These are phyloP conservation scores for Lachnellula subtilissima DNA, from an alignment of 2,329 filamentous ascomycete species.

Conservation along the genomic window DNA sequence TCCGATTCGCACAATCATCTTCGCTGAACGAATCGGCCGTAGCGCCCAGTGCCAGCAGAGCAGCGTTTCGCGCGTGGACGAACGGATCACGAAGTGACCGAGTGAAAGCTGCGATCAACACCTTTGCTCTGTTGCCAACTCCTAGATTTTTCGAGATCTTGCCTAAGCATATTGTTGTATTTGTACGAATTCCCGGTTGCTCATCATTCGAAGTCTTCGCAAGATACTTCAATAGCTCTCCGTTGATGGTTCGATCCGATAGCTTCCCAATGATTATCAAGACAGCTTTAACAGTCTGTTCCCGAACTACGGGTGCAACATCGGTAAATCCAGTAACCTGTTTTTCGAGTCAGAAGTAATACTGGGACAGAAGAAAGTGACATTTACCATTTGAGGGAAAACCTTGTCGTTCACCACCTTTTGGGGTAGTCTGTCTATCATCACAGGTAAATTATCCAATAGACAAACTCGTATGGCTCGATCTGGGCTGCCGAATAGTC, in stretches of 20 bases:
- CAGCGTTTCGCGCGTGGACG: conserved; percentile 86
- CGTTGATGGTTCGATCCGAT: conserved; percentile 88
- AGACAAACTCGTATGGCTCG: conserved; percentile 87
- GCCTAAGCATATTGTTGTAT: conserved; percentile 94
- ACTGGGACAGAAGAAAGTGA: not conserved
- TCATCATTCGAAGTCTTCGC: conserved; percentile 97
- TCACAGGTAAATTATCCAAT: conserved; percentile 78
- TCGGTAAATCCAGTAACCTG: conserved; percentile 94
- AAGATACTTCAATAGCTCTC: conserved; percentile 82
- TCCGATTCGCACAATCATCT: conserved; percentile 79
- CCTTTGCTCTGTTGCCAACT: conserved; percentile 73
- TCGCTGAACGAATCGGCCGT: conserved; percentile 84
- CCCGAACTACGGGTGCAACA: conserved; percentile 80
- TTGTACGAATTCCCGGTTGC: conserved; percentile 93
- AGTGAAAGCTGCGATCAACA: conserved; percentile 87
- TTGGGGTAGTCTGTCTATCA: conserved; percentile 86
- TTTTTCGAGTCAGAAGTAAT: conserved; percentile 14
- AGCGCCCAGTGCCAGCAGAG: conserved; percentile 77
- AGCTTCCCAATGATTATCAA: conserved; percentile 82
- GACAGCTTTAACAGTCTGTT: conserved; percentile 94
- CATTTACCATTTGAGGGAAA: conserved; percentile 79
- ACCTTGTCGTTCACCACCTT: conserved; percentile 94
- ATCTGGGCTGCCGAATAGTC: conserved; percentile 86
- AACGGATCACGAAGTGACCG: conserved; percentile 89
- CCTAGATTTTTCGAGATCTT: conserved; percentile 92